Conservation (phyloP, 75 land plant species). For the Selaginella moellendorffii region DNA sequence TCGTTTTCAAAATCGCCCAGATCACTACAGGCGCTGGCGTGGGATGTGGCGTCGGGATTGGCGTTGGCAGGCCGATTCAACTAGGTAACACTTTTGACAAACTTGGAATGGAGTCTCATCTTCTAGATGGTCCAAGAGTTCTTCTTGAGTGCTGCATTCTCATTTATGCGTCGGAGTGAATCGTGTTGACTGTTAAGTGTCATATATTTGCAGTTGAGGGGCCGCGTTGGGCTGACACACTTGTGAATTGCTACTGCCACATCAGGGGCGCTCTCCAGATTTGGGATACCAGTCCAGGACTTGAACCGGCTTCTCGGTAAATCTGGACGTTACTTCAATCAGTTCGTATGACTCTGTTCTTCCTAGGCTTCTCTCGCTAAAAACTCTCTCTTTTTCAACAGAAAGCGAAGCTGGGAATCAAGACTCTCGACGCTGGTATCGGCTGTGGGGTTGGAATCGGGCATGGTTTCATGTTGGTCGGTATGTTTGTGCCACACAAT, state of each 20-base stretch:
- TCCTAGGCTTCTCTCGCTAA: neutral
- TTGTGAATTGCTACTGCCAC: neutral
- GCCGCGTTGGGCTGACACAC: neutral
- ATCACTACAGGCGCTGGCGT: slow-evolving; percentile 88
- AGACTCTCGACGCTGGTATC: slow-evolving; percentile 71
- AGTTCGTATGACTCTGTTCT: neutral
- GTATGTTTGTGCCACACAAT: slow-evolving; percentile 32
- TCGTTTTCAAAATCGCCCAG: slow-evolving; percentile 76
- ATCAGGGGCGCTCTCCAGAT: neutral
- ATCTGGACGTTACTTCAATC: neutral
- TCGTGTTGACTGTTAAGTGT: neutral
- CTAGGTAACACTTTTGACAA: slow-evolving; percentile 40
- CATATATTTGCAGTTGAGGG: neutral
- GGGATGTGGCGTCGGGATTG: slow-evolving; percentile 92
- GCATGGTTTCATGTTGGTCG: slow-evolving; percentile 84
- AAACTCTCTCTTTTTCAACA: slow-evolving; percentile 4
- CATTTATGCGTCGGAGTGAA: too few relatives aligned
- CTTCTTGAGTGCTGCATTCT: too few relatives aligned
- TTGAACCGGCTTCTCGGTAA: neutral
- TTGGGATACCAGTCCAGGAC: neutral
- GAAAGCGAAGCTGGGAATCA: slow-evolving; percentile 57
- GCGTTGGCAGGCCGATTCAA: slow-evolving; percentile 77
- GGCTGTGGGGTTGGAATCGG: slow-evolving; percentile 97
- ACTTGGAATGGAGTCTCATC: too few relatives aligned
- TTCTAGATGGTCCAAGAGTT: too few relatives aligned